phyloP scores from a whole-genome alignment of 441 rosid species.

The Erodium texanum region DNA sequence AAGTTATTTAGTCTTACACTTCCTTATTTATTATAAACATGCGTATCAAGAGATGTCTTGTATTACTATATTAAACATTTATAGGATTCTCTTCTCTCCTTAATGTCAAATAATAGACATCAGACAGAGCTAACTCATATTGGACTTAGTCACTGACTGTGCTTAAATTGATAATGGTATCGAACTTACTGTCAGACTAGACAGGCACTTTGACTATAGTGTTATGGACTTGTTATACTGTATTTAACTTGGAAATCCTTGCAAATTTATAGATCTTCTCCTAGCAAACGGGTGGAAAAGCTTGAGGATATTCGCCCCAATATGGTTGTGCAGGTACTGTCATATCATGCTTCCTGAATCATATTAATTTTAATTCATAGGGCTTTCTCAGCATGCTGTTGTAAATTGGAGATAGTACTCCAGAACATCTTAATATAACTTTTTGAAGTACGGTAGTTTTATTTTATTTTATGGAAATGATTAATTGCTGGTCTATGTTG shows the following conservation, averaged over 20 bases:
- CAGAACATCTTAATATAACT: not conserved
- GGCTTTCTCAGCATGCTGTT: conserved; percentile 8
- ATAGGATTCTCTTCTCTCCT: not conserved
- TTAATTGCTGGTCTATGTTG: too few relatives aligned
- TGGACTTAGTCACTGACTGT: not conserved
- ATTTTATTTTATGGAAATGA: too few relatives aligned
- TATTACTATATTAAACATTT: too few relatives aligned
- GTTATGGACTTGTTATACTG: not conserved
- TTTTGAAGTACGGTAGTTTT: too few relatives aligned
- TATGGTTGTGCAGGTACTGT: conserved; percentile 57
- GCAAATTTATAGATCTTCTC: conserved; percentile 31
- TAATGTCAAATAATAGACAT: not conserved
- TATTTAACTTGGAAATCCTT: not conserved
- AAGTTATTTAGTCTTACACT: conserved; percentile 25
- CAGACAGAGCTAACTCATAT: not conserved
- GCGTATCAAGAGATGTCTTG: not conserved
- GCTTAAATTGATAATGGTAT: not conserved
- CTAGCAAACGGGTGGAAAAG: conserved; percentile 39
- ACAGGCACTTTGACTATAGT: not conserved
- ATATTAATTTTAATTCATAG: not conserved
- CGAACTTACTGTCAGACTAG: not conserved
- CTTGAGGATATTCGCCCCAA: conserved; percentile 63
- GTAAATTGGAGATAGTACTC: not conserved
- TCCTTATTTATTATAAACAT: not conserved
- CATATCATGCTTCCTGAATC: not conserved